Base-by-base conservation (phyloP, 2,329 filamentous ascomycete species). In the Venturia carpophila region DNA sequence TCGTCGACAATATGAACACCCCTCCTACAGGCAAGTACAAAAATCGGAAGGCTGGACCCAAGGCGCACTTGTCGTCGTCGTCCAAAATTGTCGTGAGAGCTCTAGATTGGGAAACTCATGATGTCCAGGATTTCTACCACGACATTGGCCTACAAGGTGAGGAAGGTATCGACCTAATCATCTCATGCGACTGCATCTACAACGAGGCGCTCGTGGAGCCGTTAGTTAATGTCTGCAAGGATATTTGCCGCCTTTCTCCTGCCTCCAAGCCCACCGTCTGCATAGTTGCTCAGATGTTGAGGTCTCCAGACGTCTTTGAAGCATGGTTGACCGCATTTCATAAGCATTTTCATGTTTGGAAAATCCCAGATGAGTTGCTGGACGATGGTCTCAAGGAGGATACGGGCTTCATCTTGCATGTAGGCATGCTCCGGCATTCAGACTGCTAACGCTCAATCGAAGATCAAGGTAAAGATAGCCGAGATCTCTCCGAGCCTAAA, bases 131-230 rank as follows among this genome's bases (percentile, higher is more conserved):
- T 4, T 69, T 79, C 9, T 65, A 60, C n/a, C 27, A 42, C 17
- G 65, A 61, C n/a, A 27, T 66, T 27, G 55, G 43, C 37, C 11
- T 67, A 55, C 63, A 66, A 19, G 64, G 72, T 49, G 56, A 72
- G 70, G 71, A 81, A 82, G 21, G 64, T 45, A 60, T 94, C 69
- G 89, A 95, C 71, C 76, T 86, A 17, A 79, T 97, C 13, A 74
- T 97, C 43, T 91, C 92, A 4, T 96, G 91, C 72, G 94, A 99
- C 75, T 97, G 92, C 75, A 88, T 99, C 69, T 99, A 95, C 79
- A 99, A 97, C 76, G 90, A 96, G 69, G 84, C 89, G 2, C 83
- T 97, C 3, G 84, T 97, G 30, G 79, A 84, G 55, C 91, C 92
- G 0, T 84, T 97, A 61, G 89, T 94, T n/a, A 84, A 87, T 70